Percentiles rank a stretch among this genome's conserved stretches.
phyloP scores from a whole-genome alignment of 2,329 filamentous ascomycete genomes.

The Pseudopyrenochaeta lycopersici region DNA sequence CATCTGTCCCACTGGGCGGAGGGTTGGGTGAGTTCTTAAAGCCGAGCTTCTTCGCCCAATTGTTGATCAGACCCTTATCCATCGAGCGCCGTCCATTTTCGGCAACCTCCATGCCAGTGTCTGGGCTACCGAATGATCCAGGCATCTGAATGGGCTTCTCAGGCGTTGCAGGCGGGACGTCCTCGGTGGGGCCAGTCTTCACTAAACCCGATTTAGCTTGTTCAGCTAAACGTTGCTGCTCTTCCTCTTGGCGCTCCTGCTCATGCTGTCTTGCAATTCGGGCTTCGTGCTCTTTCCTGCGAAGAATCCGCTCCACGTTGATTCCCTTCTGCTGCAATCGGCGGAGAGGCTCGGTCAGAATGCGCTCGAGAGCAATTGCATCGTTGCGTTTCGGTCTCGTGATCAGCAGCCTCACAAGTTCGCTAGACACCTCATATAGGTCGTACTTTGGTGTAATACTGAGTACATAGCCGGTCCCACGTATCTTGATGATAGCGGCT shows the following conservation, averaged over 20 bases:
- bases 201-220: slow-evolving; percentile 35
- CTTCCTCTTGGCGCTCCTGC: slow-evolving; percentile 71
- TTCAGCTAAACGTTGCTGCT: slow-evolving; percentile 56
- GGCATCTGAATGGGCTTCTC: slow-evolving; percentile 46
- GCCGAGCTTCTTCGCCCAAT: slow-evolving; percentile 49
- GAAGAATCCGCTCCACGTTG: slow-evolving; percentile 93
- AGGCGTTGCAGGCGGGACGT: slow-evolving; percentile 32
- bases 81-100: slow-evolving; percentile 30
- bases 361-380: slow-evolving; percentile 88
- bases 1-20: slow-evolving; percentile 31
- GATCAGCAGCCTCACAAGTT: slow-evolving; percentile 82
- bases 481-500: slow-evolving; percentile 78
- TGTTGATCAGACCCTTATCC: slow-evolving; percentile 42
- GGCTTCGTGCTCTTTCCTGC: slow-evolving; percentile 86
- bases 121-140: slow-evolving; percentile 48
- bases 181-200: slow-evolving; percentile 20
- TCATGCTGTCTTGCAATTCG: slow-evolving; percentile 86
- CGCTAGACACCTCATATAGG: slow-evolving; percentile 91
- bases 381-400: slow-evolving; percentile 86
- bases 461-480: slow-evolving; percentile 72
- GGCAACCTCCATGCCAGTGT: slow-evolving; percentile 38
- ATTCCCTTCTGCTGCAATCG: slow-evolving; percentile 88
- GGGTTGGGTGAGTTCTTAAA: slow-evolving; percentile 39
- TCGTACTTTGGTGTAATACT: slow-evolving; percentile 81
- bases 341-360: slow-evolving; percentile 84